phyloP scores from a whole-genome alignment of 2,329 filamentous ascomycete species.

The Penicillium aurantiogriseum region DNA sequence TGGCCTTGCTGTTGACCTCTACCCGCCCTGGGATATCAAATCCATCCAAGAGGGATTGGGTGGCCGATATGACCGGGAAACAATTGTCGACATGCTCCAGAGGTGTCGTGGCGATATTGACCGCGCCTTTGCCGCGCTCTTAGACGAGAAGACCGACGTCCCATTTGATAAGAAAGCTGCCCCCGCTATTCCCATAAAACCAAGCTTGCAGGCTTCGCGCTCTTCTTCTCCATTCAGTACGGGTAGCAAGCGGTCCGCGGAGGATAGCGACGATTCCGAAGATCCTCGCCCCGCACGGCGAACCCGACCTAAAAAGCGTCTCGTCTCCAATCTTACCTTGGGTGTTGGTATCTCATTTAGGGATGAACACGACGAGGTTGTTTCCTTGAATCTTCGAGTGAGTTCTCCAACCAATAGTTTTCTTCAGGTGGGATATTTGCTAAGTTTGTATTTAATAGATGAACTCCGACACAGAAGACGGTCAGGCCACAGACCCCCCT shows the following conservation, averaged over 20 bases:
- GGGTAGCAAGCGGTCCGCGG: conserved; percentile 43
- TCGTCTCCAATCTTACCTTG: conserved; percentile 37
- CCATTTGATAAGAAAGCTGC: conserved; percentile 22
- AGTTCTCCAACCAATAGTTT: conserved; percentile 7
- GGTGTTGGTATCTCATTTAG: conserved; percentile 40
- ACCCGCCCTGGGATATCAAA: conserved; percentile 57
- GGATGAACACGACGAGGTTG: conserved; percentile 40
- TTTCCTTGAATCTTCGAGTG: conserved; percentile 38
- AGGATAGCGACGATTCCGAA: conserved; percentile 42
- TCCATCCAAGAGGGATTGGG: conserved; percentile 53
- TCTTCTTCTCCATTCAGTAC: conserved; percentile 45
- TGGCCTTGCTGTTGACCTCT: conserved; percentile 36
- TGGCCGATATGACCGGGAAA: conserved; percentile 49
- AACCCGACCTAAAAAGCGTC: conserved; percentile 30
- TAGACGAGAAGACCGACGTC: conserved; percentile 45
- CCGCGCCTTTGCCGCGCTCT: conserved; percentile 51
- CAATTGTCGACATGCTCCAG: conserved; percentile 54
- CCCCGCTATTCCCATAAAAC: conserved; percentile 30
- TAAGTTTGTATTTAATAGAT: conserved; percentile 8
- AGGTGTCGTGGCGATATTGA: conserved; percentile 56
- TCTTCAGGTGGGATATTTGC: background rate
- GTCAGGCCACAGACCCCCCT: conserved; percentile 10
- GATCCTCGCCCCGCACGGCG: conserved; percentile 32
- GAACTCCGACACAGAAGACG: conserved; percentile 19
- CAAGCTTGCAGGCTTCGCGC: conserved; percentile 38